Base-by-base conservation (phyloP, 768 basidiomycete species). In the Guyanaporus albipodus region DNA sequence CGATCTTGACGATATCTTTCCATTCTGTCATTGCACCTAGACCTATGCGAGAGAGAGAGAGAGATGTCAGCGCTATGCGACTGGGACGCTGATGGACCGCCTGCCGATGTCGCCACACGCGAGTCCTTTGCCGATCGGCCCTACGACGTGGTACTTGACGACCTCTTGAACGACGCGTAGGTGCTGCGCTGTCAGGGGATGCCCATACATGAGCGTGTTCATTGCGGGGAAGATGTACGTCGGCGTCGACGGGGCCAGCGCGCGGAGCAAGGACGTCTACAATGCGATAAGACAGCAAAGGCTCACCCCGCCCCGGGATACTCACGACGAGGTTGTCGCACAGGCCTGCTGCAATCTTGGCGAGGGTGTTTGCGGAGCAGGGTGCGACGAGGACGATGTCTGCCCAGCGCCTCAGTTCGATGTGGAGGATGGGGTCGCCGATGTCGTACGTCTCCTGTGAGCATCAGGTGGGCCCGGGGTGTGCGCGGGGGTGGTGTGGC, bases 141-240 rank as follows among this genome's bases (percentile, higher is more conserved):
- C 94, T 6, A 87, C 73, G 14, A 98, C 76, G 19, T 78, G 69
- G 61, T 98, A 99, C 11, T 78, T 74, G 9, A 97, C 75, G 32
- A 87, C 76, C 1, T 93, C 87, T 22, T 73, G 74, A 6, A 95
- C 76, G 31, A 87, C 60, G 19, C 80, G 76, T 34, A 98, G 67
- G 60, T 99, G 96, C 52, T 87, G 79, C 1, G 80, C 77, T 0
- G 94, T 97, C 35, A 98, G 74, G 17, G 92, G 92, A 62, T 98
- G 94, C 49, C 88, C 82, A 61, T 90, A 98, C 95, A 99, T 99
- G 54, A 91, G 73, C 4, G 96, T 98, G 66, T 99, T 99, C 95
- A 98, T 99, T 0, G 95, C 96, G 2, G 95, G 95, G 61, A 94
- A 98, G 29, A 97, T 67, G 59, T 86, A 91, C 7, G 91, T 92